Evolutionary conservation across 169 alveolate genomes (phyloP).

Genomic region (Eimeria falciformis): DNA sequence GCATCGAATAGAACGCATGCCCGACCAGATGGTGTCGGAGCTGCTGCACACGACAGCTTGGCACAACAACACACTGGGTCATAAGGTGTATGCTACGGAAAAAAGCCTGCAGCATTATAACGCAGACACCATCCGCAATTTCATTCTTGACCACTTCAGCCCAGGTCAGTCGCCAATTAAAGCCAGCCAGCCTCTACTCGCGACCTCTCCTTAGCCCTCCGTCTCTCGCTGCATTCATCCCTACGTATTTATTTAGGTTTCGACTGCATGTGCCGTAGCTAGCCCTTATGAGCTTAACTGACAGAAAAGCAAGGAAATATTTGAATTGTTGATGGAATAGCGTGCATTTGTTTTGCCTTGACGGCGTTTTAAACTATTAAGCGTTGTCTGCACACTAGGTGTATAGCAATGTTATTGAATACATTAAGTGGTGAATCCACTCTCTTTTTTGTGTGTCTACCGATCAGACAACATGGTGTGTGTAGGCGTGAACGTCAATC

Average conservation of each 20-base stretch:
- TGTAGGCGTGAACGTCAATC: constrained; percentile 89
- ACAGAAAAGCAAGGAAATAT: no score
- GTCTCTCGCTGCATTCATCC: no score
- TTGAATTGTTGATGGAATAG: no score
- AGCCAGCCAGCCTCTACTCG: no score
- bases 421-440: neutral
- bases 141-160: constrained; percentile 89
- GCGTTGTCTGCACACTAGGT: no score
- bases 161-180: constrained; percentile 89
- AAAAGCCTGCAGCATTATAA: constrained; percentile 84
- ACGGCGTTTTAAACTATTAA: neutral
- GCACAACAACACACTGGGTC: constrained; percentile 92
- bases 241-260: no score
- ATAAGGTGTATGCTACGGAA: constrained; percentile 79
- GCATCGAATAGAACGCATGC: constrained; percentile 75
- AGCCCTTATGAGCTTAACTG: no score
- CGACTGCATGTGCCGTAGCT: no score
- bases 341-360: no score
- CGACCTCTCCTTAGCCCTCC: no score
- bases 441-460: neutral
- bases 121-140: constrained; percentile 87
- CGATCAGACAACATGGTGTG: constrained; percentile 84
- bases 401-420: neutral
- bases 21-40: constrained; percentile 89
- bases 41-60: constrained; percentile 89